These are phyloP conservation scores for Cordyceps militaris DNA, from an alignment of 2,329 filamentous ascomycete genomes.

Conservation along the genomic window DNA sequence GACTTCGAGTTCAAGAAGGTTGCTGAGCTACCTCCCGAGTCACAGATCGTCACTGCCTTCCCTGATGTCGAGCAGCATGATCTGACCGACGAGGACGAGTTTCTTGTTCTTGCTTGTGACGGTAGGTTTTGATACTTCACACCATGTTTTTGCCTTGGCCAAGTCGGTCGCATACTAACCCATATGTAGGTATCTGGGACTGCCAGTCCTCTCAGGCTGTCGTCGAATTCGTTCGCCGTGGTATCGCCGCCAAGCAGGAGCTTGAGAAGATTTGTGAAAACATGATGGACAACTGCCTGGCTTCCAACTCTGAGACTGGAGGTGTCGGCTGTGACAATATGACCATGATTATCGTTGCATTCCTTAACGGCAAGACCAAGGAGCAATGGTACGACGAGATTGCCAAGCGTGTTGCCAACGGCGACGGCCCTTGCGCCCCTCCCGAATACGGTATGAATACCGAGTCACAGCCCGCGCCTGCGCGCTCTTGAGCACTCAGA, in stretches of 20 bases:
- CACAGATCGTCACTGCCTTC: slow-evolving; percentile 96
- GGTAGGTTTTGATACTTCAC: slow-evolving; percentile 47
- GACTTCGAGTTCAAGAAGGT: slow-evolving; percentile 99
- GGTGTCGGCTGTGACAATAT: slow-evolving; percentile 99
- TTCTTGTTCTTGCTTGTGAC: slow-evolving; percentile 86
- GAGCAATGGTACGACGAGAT: slow-evolving; percentile 98
- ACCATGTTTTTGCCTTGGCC: not conserved
- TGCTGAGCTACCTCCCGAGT: slow-evolving; percentile 91
- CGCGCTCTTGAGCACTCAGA: slow-evolving; percentile 26
- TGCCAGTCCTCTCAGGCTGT: slow-evolving; percentile 98
- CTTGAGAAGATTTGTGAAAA: slow-evolving; percentile 96
- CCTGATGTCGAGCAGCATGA: slow-evolving; percentile 92
- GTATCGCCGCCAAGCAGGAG: slow-evolving; percentile 93
- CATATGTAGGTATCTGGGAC: slow-evolving; percentile 84
- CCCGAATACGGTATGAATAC: slow-evolving; percentile 89
- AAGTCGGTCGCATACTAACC: slow-evolving; percentile 14
- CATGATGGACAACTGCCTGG: slow-evolving; percentile 99
- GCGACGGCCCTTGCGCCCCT: slow-evolving; percentile 95
- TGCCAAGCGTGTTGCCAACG: slow-evolving; percentile 86
- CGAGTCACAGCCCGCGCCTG: slow-evolving; percentile 25
- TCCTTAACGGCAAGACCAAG: slow-evolving; percentile 86
- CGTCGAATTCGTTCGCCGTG: slow-evolving; percentile 90
- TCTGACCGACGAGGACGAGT: slow-evolving; percentile 88
- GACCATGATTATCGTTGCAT: slow-evolving; percentile 89
- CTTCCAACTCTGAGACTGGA: slow-evolving; percentile 94